A percentile compares a stretch with the other conserved stretches of the same genome.
Evolutionary conservation across 208 protist species (phyloP).

Genomic region (Herpetomonas tarakana): DNA sequence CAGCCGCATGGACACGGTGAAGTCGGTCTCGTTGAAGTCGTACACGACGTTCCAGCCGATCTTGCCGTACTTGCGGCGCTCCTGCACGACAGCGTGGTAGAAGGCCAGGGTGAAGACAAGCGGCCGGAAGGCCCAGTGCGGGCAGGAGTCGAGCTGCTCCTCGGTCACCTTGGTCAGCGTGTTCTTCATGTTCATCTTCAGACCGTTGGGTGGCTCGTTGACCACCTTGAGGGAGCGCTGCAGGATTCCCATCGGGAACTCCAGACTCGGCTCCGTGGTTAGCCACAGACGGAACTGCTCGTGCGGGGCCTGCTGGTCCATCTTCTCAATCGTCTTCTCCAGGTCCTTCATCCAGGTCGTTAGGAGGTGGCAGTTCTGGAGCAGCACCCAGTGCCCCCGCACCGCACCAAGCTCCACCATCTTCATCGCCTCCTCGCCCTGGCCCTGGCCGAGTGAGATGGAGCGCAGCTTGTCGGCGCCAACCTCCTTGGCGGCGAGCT

Average conservation of each 20-base stretch:
- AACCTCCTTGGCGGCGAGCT: slow-evolving; percentile 96
- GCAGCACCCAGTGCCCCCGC: slow-evolving; percentile 98
- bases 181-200: slow-evolving; percentile 99
- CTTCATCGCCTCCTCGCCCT: slow-evolving; percentile 95
- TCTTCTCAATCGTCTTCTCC: slow-evolving; percentile 97
- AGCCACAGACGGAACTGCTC: slow-evolving; percentile 98
- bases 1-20: slow-evolving; percentile 96
- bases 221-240: slow-evolving; percentile 98
- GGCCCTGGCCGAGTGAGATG: slow-evolving; percentile 98
- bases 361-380: slow-evolving; percentile 99
- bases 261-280: slow-evolving; percentile 97
- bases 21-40: slow-evolving; percentile 99
- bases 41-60: slow-evolving; percentile 99
- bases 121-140: slow-evolving; percentile 95
- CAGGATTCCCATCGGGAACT: slow-evolving; percentile 98
- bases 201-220: slow-evolving; percentile 98
- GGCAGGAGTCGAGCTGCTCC: slow-evolving; percentile 92
- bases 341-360: slow-evolving; percentile 97
- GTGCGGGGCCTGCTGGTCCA: slow-evolving; percentile 93
- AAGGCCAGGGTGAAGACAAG: slow-evolving; percentile 98
- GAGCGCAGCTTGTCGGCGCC: slow-evolving; percentile 92
- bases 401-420: slow-evolving; percentile 94
- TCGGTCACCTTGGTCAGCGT: slow-evolving; percentile 96
- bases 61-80: slow-evolving; percentile 97
- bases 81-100: slow-evolving; percentile 99